These are phyloP conservation scores for Plantago lanceolata DNA, from an alignment of 305 asterid species.

Conservation along the genomic window DNA sequence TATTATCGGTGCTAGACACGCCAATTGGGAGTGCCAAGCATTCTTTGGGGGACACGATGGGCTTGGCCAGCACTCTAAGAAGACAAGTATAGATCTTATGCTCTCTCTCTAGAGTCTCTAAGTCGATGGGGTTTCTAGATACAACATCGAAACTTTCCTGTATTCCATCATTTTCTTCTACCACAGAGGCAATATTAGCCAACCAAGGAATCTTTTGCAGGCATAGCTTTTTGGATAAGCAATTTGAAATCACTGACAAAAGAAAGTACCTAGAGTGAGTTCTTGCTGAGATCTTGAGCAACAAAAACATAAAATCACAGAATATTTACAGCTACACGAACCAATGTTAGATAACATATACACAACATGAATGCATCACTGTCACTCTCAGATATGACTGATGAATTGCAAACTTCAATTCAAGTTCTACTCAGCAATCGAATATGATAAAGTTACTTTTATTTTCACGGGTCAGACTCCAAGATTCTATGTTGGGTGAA, in stretches of 20 bases:
- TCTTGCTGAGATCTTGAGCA: neutral
- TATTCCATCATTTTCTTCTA: constrained; percentile 11
- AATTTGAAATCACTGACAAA: constrained; percentile 32
- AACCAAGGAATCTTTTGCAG: constrained; percentile 28
- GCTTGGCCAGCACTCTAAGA: constrained; percentile 30
- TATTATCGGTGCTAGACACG: constrained; percentile 55
- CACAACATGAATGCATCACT: too few species aligned
- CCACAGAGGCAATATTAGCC: constrained; percentile 11
- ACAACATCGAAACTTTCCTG: neutral
- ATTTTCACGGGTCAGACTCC: too few species aligned
- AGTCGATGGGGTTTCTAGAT: constrained; percentile 3
- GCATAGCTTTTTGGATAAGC: constrained; percentile 30
- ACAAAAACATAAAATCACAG: neutral
- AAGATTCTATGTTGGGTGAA: too few species aligned
- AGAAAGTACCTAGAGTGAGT: neutral
- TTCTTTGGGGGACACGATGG: constrained; percentile 23
- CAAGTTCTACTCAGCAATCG: too few species aligned
- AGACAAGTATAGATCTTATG: constrained; percentile 45
- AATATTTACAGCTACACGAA: neutral
- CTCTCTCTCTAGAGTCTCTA: constrained; percentile 33
- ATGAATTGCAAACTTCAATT: too few species aligned
- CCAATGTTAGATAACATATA: neutral
- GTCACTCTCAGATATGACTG: too few species aligned
- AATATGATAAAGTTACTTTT: too few species aligned
- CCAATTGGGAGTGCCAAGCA: constrained; percentile 40